Evolutionary conservation across 441 rosid genomes (phyloP).

Genomic region (Lepidium campestre): DNA sequence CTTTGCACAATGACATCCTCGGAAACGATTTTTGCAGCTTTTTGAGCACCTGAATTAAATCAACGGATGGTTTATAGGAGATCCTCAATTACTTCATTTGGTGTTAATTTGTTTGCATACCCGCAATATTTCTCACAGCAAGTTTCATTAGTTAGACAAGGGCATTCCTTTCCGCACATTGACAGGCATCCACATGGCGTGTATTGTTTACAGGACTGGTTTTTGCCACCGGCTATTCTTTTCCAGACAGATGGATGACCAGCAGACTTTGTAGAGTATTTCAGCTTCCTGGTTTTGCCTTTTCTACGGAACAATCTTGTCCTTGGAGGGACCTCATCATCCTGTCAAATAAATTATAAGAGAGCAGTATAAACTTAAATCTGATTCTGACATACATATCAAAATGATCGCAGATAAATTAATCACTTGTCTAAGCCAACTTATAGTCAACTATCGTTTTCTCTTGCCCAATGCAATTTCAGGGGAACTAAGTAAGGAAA

Average conservation of each 20-base stretch:
- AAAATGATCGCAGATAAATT: not conserved
- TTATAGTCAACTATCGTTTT: not conserved
- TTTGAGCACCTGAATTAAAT: constrained; percentile 63
- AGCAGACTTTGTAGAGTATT: constrained; percentile 64
- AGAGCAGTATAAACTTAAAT: not conserved
- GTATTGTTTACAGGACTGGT: constrained; percentile 70
- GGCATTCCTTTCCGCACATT: constrained; percentile 80
- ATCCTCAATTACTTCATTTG: not conserved
- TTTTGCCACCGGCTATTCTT: constrained; percentile 90
- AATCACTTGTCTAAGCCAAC: constrained; percentile 8
- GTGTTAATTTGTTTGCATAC: constrained; percentile 37
- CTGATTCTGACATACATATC: constrained; percentile 2
- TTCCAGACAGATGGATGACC: constrained; percentile 97
- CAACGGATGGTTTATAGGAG: not conserved
- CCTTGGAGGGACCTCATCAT: constrained; percentile 71
- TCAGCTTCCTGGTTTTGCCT: constrained; percentile 64
- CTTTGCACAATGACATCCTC: constrained; percentile 94
- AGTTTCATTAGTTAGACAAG: constrained; percentile 69
- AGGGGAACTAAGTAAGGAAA: not conserved
- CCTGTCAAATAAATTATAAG: constrained; percentile 36
- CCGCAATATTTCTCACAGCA: constrained; percentile 97
- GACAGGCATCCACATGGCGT: constrained; percentile 85
- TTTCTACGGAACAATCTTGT: constrained; percentile 72
- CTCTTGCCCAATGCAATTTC: constrained; percentile 1
- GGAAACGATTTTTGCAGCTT: constrained; percentile 83